Evolutionary conservation across 2,329 filamentous ascomycete genomes (phyloP), one percentile per base, ranked within the genome.

Genomic region (Botrytis tulipae): DNA sequence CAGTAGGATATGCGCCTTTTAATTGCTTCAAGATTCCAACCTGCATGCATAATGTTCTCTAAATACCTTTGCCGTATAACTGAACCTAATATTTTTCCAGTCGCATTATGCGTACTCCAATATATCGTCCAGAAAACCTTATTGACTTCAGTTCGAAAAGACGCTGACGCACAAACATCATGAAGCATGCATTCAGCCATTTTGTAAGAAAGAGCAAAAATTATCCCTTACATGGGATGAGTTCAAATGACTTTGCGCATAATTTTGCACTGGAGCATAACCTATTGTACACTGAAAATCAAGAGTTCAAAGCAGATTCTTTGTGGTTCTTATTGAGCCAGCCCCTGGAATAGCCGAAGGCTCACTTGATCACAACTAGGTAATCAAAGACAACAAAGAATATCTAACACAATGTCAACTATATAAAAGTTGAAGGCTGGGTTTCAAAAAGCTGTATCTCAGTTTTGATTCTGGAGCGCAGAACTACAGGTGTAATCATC

Each of bases 341-440:
- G 40, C 62, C 62, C 61, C 62, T 65, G 62, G 32, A 65, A 44
- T 65, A 65, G 29, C 40, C 62, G 40, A 65, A 44, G 16, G 2
- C 3, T n/a, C 4, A 6, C 18, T 63, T 22, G 20, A 61, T n/a
- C 14, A 42, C 2, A 46, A 14, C 4, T 4, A 42, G 3, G 12
- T 42, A 46, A 18, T 32, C 20, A 12, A 18, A 63, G n/a, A 46
- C 16, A 32, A 32, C 40, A 65, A 44, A 46, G 18, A 7, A 1
- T 10, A 65, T 65, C 61, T 22, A 1, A 2, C 40, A 22, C 3
- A 9, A 32, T 32, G 12, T 4, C 18, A 46, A 22, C 18, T 44
- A 12, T 48, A 25, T 48, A 48, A 48, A 48, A 48, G 46, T 5
- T 29, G 6, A 54, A 18, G n/a, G n/a, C 29, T 54, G 14, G 14